Base-by-base conservation (phyloP, 257 asterid species). In the Cordia subcordata region DNA sequence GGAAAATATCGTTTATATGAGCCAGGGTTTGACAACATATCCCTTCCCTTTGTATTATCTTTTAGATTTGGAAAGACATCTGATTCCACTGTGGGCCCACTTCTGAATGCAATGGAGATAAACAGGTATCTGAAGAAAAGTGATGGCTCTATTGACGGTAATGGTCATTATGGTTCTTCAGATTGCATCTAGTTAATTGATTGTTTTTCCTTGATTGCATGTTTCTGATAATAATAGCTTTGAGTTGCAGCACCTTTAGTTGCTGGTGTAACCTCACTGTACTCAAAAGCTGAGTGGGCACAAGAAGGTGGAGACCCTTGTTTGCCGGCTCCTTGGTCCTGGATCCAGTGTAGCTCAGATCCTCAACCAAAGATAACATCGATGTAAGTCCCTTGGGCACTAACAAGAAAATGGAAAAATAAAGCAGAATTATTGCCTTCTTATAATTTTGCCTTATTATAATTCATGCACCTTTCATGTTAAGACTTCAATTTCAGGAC, bases 221-320 rank as follows among this genome's bases (percentile, higher is more conserved):
- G 11, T 60, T 23, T 45, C 33, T 64, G 17, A 62, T 65, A 19
- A 53, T 20, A n/a, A 35, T 55, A 65, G 63, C 19, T 51, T 64
- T 58, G 76, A 63, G 23, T 79, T 72, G 63, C 88, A 93, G 99
- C 84, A 53, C 78, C 87, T 57, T 52, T 79, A 71, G 71, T 93
- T 74, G 79, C 86, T 53, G 63, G 76, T 67, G 58, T 89, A 33
- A 64, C 73, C 17, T 67, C 79, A 37, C 64, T 73, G 22, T 81
- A 77, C 76, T 49, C 85, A 44, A 76, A 81, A 18, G 71, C 79
- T 55, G 81, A 63, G 62, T 93, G 94, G 99, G 96, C 94, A 40
- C 79, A 70, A 38, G 99, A 93, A 79, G 97, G 96, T 57, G 99
- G 99, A 5, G 99, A 93, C 54, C 97, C 97, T 6, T 93, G 99